Conservation (phyloP, 768 basidiomycete species). For the Mycena olivaceomarginata region DNA sequence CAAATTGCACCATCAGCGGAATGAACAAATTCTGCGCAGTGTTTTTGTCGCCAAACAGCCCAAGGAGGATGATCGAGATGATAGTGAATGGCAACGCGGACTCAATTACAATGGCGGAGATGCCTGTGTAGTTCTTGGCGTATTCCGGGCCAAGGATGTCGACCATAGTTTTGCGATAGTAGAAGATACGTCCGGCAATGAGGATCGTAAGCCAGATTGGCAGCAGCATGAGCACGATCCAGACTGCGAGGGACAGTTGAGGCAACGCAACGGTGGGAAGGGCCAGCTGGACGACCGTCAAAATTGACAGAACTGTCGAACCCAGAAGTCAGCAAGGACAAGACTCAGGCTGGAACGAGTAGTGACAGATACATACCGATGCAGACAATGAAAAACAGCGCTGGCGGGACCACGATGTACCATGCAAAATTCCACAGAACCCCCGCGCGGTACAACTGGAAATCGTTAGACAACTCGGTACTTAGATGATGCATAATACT, state of each 20-base stretch:
- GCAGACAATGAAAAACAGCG: slow-evolving; percentile 45
- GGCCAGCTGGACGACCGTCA: slow-evolving; percentile 55
- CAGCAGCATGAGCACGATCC: slow-evolving; percentile 57
- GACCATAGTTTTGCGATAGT: slow-evolving; percentile 48
- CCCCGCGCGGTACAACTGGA: slow-evolving; percentile 59
- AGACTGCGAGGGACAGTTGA: slow-evolving; percentile 55
- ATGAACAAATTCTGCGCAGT: slow-evolving; percentile 49
- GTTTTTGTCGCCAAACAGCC: slow-evolving; percentile 45
- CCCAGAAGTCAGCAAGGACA: background rate
- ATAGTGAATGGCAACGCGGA: slow-evolving; percentile 59
- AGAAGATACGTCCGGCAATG: slow-evolving; percentile 56
- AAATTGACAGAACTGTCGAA: slow-evolving; percentile 54
- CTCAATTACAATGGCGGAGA: slow-evolving; percentile 57
- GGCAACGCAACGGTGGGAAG: slow-evolving; percentile 50
- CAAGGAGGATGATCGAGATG: slow-evolving; percentile 52
- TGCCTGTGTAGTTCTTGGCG: slow-evolving; percentile 53
- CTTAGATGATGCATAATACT: slow-evolving; percentile 18
- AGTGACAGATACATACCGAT: slow-evolving; percentile 36
- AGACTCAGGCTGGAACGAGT: no score
- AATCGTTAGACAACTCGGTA: no score
- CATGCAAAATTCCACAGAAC: slow-evolving; percentile 53
- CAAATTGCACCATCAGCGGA: slow-evolving; percentile 48
- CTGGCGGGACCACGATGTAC: slow-evolving; percentile 46
- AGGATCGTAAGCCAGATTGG: slow-evolving; percentile 55
- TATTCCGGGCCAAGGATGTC: slow-evolving; percentile 49